Evolutionary conservation across 2,329 filamentous ascomycete species (phyloP).

Genomic region (Ascochyta rabiei): DNA sequence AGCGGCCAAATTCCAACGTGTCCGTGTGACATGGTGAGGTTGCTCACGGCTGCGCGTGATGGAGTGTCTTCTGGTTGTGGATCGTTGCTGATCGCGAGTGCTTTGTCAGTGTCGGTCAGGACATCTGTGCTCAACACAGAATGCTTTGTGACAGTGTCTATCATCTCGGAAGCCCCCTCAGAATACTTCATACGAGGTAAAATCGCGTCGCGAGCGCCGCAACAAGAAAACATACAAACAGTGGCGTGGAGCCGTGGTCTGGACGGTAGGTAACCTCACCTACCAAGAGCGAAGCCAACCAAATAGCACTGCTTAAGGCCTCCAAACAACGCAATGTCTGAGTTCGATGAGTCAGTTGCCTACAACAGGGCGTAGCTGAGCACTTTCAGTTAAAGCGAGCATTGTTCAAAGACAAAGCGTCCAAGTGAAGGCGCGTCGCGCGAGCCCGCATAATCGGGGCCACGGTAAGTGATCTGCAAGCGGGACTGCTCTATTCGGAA

Average conservation of each 20-base stretch:
- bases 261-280: not conserved
- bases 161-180: not conserved
- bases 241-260: not conserved
- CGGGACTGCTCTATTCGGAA: not conserved
- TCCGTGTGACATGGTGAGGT: not conserved
- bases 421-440: not conserved
- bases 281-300: not conserved
- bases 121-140: no score
- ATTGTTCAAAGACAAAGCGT: not conserved
- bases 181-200: not conserved
- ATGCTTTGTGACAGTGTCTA: not conserved
- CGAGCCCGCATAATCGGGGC: not conserved
- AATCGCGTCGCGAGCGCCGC: not conserved
- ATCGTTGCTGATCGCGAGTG: not conserved
- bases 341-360: not conserved
- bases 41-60: not conserved
- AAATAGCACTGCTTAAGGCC: not conserved
- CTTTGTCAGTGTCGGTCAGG: not conserved
- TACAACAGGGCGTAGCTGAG: no score
- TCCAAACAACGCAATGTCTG: not conserved
- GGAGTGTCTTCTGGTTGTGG: not conserved
- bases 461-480: not conserved
- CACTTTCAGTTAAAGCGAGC: no score
- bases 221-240: conserved; percentile 16
- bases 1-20: not conserved